phyloP scores from a whole-genome alignment of 2,329 filamentous ascomycete genomes.

The Neonectria coccinea region DNA sequence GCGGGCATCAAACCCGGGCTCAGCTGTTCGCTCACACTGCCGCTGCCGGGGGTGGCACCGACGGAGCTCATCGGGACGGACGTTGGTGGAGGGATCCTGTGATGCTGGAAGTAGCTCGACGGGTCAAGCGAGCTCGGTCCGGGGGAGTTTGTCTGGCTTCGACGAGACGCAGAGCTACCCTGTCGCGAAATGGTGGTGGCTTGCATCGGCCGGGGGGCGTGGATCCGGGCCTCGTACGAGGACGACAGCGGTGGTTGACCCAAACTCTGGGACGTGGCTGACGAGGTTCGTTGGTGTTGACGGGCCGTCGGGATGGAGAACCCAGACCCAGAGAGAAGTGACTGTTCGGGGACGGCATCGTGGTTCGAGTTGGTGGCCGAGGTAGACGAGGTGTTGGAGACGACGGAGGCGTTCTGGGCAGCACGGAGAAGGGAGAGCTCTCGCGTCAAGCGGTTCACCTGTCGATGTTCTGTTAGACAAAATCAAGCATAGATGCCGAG shows the following conservation, averaged over 20 bases:
- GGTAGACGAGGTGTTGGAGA: constrained; percentile 73
- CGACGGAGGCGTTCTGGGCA: constrained; percentile 74
- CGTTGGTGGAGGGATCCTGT: constrained; percentile 54
- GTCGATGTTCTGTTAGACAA: constrained; percentile 16
- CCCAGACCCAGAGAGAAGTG: constrained; percentile 67
- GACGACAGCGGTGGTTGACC: constrained; percentile 53
- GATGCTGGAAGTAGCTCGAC: constrained; percentile 61
- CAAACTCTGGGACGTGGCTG: constrained; percentile 66
- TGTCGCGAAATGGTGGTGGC: constrained; percentile 63
- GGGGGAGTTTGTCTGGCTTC: constrained; percentile 64
- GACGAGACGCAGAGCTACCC: constrained; percentile 66
- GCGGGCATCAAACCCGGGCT: constrained; percentile 68
- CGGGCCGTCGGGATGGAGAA: constrained; percentile 68
- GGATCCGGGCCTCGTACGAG: constrained; percentile 54
- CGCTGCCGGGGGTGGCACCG: constrained; percentile 56
- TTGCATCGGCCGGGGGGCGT: constrained; percentile 59
- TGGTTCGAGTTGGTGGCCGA: constrained; percentile 65
- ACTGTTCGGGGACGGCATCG: constrained; percentile 61
- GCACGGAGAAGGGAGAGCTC: constrained; percentile 87
- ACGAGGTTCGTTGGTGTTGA: constrained; percentile 69
- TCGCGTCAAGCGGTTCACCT: constrained; percentile 93
- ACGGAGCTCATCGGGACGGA: constrained; percentile 53
- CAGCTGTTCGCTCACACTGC: constrained; percentile 53
- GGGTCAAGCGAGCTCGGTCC: constrained; percentile 58
- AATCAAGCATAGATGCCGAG: neutral